phyloP scores from a whole-genome alignment of 345 rosid genomes.

The Heritiera littoralis region DNA sequence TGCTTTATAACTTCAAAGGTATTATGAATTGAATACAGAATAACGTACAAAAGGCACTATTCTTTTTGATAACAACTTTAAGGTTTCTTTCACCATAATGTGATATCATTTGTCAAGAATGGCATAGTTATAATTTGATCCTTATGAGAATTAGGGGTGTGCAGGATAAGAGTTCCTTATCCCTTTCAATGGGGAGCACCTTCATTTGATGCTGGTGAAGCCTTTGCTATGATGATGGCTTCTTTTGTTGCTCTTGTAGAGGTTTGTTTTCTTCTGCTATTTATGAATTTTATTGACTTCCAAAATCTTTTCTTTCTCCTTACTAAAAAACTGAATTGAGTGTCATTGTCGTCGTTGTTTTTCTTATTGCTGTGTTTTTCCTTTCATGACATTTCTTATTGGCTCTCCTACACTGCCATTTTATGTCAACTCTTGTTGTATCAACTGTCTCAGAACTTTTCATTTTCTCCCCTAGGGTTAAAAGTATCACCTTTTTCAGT shows the following conservation, averaged over 20 bases:
- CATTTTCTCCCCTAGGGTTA: neutral
- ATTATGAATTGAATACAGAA: neutral
- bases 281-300: neutral
- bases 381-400: slow-evolving; percentile 17
- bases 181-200: slow-evolving; percentile 99
- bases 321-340: slow-evolving; percentile 1
- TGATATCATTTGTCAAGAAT: slow-evolving; percentile 6
- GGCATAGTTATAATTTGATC: slow-evolving; percentile 12
- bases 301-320: neutral
- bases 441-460: neutral
- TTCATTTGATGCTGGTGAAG: slow-evolving; percentile 97
- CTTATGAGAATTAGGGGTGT: slow-evolving; percentile 27
- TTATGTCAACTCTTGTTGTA: neutral
- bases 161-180: slow-evolving; percentile 97
- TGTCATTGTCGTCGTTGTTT: neutral
- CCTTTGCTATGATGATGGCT: slow-evolving; percentile 99
- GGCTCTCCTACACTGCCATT: slow-evolving; percentile 16
- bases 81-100: slow-evolving; percentile 16
- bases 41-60: neutral
- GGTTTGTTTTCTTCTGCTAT: slow-evolving; percentile 46
- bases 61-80: slow-evolving; percentile 6
- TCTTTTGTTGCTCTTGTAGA: slow-evolving; percentile 97
- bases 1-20: neutral
- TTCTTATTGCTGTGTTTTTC: neutral
- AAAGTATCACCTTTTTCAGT: neutral